Base-by-base conservation (phyloP, 2,329 filamentous ascomycete species). In the Colletotrichum viniferum region DNA sequence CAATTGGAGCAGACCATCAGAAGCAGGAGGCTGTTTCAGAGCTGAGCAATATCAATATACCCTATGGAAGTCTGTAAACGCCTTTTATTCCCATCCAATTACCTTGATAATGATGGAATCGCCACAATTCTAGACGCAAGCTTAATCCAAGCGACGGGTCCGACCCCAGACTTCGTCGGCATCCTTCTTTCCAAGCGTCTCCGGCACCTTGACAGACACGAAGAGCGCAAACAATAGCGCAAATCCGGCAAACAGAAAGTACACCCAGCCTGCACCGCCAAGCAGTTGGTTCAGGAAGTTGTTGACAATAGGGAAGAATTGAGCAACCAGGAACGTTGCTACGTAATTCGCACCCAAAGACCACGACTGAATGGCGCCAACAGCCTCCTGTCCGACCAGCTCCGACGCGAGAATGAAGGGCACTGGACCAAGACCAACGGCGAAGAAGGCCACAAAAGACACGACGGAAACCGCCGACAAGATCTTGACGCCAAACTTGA, bases 351-450 rank as follows among this genome's bases (percentile, higher is more conserved):
- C 94, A 2, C 92, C 95, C 28, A 98, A 85, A 1, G 94, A 94
- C 90, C 96, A 97, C 73, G 94, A 96, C 83, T 99, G 97, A 1
- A 95, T 94, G 0, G 96, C 95, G 2, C 96, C 96, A 0, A 98
- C 96, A 0, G 96, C 97, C 82, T 98, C 95, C 14, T 95, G 93
- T 0, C 93, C 94, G 1, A 98, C 97, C 4, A 98, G 90, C 84
- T 98, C 97, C 2, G 95, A 96, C 0, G 96, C 94, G 62, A 99
- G 89, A 78, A 98, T 97, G 84, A 98, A 99, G 0, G 97, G 97
- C 1, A 99, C 95, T 0, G 97, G 97, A 0, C 97, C 97, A 0
- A 99, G 90, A 1, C 97, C 97, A 16, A 98, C 90, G 0, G 95
- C 97, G 79, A 98, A 99, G 81, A 94, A 95, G 6, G 92, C 93